These are phyloP conservation scores for Coemansia sp. DNA, from an alignment of 192 early-diverging fungal species.

Conservation along the genomic window DNA sequence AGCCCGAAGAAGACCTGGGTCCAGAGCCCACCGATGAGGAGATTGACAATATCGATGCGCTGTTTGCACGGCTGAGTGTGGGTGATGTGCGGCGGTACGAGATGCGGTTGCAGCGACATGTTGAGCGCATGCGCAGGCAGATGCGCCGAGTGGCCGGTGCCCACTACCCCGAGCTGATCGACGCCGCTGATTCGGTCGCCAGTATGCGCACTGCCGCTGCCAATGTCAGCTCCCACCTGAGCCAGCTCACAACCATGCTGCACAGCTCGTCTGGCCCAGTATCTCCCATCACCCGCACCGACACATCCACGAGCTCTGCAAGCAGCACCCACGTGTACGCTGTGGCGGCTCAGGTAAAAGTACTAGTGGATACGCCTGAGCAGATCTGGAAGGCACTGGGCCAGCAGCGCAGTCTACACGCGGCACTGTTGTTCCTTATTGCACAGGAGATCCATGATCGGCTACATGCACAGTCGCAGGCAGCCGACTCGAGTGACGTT, in stretches of 20 bases:
- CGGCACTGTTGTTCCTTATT: constrained; percentile 41
- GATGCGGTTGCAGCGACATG: constrained; percentile 24
- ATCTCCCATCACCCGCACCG: too few species aligned
- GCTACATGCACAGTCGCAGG: constrained; percentile 15
- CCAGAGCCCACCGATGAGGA: constrained; percentile 7
- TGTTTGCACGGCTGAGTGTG: constrained; percentile 35
- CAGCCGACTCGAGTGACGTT: background rate
- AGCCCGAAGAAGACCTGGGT: constrained; percentile 4
- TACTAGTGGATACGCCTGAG: constrained; percentile 45
- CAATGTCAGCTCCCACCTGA: constrained; percentile 16
- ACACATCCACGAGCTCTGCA: background rate
- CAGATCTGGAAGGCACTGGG: constrained; percentile 45
- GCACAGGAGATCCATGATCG: constrained; percentile 30
- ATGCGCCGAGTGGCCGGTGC: constrained; percentile 32
- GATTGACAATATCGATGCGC: constrained; percentile 10
- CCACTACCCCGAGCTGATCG: constrained; percentile 46
- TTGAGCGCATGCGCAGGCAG: constrained; percentile 23
- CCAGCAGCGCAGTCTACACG: constrained; percentile 29
- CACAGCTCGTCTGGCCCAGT: background rate
- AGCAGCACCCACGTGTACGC: constrained; percentile 20
- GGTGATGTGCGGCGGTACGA: constrained; percentile 36
- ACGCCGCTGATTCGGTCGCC: constrained; percentile 42
- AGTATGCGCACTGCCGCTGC: constrained; percentile 34
- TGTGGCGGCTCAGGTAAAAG: constrained; percentile 46
- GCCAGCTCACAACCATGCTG: constrained; percentile 16